Conservation (phyloP, 2,329 filamentous ascomycete genomes). For the Atkinsonella texensis region DNA sequence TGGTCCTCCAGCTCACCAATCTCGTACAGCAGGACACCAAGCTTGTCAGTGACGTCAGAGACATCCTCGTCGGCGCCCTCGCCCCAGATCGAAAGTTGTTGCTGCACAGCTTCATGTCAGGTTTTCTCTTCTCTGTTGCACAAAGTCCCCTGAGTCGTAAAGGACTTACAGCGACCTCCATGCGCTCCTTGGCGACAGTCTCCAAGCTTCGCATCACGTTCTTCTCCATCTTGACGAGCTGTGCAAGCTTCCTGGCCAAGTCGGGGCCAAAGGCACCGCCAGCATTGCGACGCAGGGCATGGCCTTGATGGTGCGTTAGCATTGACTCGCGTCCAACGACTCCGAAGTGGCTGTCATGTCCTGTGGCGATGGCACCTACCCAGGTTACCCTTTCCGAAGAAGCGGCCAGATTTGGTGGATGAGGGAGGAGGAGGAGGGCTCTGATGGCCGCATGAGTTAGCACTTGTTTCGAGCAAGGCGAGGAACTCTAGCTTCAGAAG, state of each 20-base stretch:
- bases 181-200: constrained; percentile 84
- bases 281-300: constrained; percentile 60
- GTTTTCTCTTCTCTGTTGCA: neutral
- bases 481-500: neutral
- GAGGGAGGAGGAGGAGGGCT: constrained; percentile 89
- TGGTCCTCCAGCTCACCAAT: constrained; percentile 97
- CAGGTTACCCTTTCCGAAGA: constrained; percentile 78
- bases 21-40: constrained; percentile 94
- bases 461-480: neutral
- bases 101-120: constrained; percentile 35
- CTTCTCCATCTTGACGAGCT: constrained; percentile 99
- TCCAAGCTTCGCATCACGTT: constrained; percentile 99
- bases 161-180: constrained; percentile 85
- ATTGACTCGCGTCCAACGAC: neutral
- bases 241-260: constrained; percentile 91
- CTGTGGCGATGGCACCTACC: constrained; percentile 45
- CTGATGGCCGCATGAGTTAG: constrained; percentile 31
- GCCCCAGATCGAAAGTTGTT: constrained; percentile 98
- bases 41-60: constrained; percentile 96
- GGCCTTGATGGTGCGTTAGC: constrained; percentile 27
- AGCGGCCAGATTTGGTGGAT: constrained; percentile 76
- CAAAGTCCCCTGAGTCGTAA: neutral
- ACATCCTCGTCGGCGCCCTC: constrained; percentile 94
- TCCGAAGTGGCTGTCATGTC: neutral
- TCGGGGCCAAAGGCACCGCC: constrained; percentile 73